Evolutionary conservation across 345 rosid genomes (phyloP), one percentile per base, ranked within the genome.

Genomic region (Ailanthus altissimus): DNA sequence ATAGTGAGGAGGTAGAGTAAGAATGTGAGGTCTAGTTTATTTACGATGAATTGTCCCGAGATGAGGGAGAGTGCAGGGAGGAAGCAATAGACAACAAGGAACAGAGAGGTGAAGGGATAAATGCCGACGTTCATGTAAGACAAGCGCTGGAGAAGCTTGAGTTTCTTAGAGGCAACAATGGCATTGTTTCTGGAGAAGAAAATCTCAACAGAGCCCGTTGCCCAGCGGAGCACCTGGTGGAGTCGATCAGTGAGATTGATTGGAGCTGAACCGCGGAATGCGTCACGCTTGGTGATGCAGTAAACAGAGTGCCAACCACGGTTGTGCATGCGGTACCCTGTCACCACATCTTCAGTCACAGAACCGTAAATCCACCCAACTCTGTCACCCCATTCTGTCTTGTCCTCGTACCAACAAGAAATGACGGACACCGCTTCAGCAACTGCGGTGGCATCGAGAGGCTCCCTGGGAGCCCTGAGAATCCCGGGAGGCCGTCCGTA

Each of bases 361-460:
- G 98, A 96, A 16, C 98, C 99, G 45, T 96, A 96, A 77, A 96
- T 93, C 99, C 99, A 93, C 20, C 98, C 98, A 0, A 96, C 95
- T 45, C 98, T 85, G 16, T 93, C 97, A 4, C 99, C 98, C 99
- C 99, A 93, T 58, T 96, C 99, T 0, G 99, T 96, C 82, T 93
- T 96, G 84, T 96, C 99, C 83, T 93, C 99, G 56, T 92, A 95
- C 99, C 99, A 96, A 79, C 99, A 93, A 67, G 98, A 92, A 79
- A 96, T 96, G 58, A 90, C 98, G 13, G 99, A 92, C 42, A 96
- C 95, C 2, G 97, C 88, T 81, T 96, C 98, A 18, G 97, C 99
- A 0, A 96, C 94, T 0, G 94, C 88, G 18, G 93, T 77, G 10
- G 98, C 97, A 79, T 92, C 98, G 62, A 96, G 97, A 0, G 97